Percentiles rank a stretch among this genome's conserved stretches.
These are phyloP conservation scores for Claviceps fusiformis DNA, from an alignment of 2,329 filamentous ascomycete genomes.

Conservation along the genomic window DNA sequence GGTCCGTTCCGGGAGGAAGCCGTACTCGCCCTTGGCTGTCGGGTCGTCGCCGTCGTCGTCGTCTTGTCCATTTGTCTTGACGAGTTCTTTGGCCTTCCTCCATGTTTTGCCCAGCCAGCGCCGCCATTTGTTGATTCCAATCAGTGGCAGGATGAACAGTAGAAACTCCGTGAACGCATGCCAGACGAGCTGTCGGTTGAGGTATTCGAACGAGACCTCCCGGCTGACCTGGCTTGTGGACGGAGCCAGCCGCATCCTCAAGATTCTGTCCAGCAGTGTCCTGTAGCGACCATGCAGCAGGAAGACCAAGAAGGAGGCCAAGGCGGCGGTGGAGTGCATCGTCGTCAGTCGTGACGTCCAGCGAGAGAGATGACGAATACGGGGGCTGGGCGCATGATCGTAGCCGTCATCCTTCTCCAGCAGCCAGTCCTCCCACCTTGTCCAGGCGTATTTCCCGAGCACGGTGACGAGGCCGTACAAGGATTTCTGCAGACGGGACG, in stretches of 20 bases:
- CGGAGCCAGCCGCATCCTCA: constrained; percentile 74
- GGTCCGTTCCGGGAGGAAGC: constrained; percentile 80
- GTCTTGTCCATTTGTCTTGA: constrained; percentile 33
- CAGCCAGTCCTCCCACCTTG: constrained; percentile 81
- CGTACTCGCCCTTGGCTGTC: constrained; percentile 55
- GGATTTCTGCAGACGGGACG: constrained; percentile 70
- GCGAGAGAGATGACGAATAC: constrained; percentile 45
- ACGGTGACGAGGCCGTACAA: constrained; percentile 78
- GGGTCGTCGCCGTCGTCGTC: constrained; percentile 29
- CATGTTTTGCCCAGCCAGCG: constrained; percentile 80
- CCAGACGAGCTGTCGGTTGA: constrained; percentile 96
- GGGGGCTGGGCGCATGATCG: constrained; percentile 38
- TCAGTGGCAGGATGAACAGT: constrained; percentile 92
- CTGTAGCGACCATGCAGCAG: constrained; percentile 82
- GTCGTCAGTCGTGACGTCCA: constrained; percentile 58
- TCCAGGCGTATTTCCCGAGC: constrained; percentile 79
- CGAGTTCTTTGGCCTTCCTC: constrained; percentile 60
- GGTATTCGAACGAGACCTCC: constrained; percentile 93
- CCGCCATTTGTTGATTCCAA: constrained; percentile 86
- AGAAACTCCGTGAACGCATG: constrained; percentile 99
- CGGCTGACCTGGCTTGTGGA: constrained; percentile 74
- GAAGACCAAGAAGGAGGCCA: constrained; percentile 80
- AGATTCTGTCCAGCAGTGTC: constrained; percentile 72
- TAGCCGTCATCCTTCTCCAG: constrained; percentile 64
- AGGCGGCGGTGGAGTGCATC: constrained; percentile 66